phyloP scores from a whole-genome alignment of 2,329 filamentous ascomycete genomes.

The Diaporthe amygdali region DNA sequence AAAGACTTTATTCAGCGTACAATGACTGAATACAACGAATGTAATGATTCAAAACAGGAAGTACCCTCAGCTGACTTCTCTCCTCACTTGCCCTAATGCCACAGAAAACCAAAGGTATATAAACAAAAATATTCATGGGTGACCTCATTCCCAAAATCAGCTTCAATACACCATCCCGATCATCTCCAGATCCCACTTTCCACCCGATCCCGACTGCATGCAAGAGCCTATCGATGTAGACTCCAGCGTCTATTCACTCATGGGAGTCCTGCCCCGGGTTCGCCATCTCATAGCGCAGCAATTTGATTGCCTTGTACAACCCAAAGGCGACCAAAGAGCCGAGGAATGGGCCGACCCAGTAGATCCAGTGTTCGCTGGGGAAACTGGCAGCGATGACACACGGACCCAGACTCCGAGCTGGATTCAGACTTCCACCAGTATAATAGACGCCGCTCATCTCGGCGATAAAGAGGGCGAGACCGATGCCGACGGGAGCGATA shows the following conservation, averaged over 20 bases:
- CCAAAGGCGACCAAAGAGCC: constrained; percentile 54
- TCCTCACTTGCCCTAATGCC: background rate
- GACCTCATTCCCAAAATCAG: background rate
- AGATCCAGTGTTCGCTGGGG: constrained; percentile 57
- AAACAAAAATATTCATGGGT: background rate
- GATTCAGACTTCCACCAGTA: constrained; percentile 55
- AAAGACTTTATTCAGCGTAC: too few species aligned
- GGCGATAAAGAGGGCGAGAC: constrained; percentile 70
- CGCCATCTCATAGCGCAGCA: constrained; percentile 50
- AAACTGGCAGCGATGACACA: constrained; percentile 47
- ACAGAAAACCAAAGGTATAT: background rate
- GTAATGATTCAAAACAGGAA: background rate
- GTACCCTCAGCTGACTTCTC: background rate
- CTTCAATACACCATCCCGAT: background rate
- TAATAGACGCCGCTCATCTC: constrained; percentile 51
- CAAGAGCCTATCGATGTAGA: rapidly evolving
- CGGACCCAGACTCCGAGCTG: constrained; percentile 56
- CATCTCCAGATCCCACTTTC: background rate
- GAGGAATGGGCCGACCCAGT: constrained; percentile 58
- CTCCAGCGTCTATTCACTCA: background rate
- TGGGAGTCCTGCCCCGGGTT: constrained; percentile 1
- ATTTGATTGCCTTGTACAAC: constrained; percentile 56
- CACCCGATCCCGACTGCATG: background rate
- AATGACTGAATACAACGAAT: background rate
- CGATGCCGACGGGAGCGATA: constrained; percentile 74